Percentiles rank a stretch among this genome's conserved stretches.
Evolutionary conservation across 1,284 basidiomycete genomes (phyloP).

Genomic region (Coniophora puteana): DNA sequence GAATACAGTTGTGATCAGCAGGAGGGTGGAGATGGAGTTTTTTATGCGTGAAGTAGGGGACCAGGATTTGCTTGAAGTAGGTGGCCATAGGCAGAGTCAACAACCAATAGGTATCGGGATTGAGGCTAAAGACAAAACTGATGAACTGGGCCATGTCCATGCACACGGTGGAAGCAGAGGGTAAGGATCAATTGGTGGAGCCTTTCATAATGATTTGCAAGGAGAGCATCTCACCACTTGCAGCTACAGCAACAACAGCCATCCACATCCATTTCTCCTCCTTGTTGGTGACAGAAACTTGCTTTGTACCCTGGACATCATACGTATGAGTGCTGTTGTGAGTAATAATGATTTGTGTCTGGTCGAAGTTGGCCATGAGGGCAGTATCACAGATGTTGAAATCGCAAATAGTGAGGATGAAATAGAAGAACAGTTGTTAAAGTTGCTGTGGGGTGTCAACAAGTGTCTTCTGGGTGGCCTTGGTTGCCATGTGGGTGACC

Average conservation of each 20-base stretch:
- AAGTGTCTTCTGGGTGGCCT: neutral
- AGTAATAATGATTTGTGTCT: slow-evolving; percentile 29
- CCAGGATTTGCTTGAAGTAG: slow-evolving; percentile 29
- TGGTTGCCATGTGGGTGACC: neutral
- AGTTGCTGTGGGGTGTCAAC: neutral
- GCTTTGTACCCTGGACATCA: slow-evolving; percentile 24
- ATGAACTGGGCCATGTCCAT: slow-evolving; percentile 19
- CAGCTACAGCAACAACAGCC: slow-evolving; percentile 23
- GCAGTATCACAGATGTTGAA: slow-evolving; percentile 20
- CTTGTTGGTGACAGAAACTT: slow-evolving; percentile 26
- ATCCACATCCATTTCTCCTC: slow-evolving; percentile 37
- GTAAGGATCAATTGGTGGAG: slow-evolving; percentile 19
- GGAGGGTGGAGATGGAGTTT: slow-evolving; percentile 23
- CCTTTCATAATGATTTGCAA: slow-evolving; percentile 29
- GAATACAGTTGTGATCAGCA: slow-evolving; percentile 23
- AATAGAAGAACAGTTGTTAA: slow-evolving; percentile 17
- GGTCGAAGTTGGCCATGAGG: slow-evolving; percentile 35
- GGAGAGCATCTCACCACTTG: slow-evolving; percentile 25
- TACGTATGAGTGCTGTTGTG: slow-evolving; percentile 27
- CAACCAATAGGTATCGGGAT: slow-evolving; percentile 35
- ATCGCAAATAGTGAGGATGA: slow-evolving; percentile 25
- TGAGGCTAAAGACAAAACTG: slow-evolving; percentile 23
- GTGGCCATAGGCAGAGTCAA: slow-evolving; percentile 29
- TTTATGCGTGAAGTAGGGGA: slow-evolving; percentile 26
- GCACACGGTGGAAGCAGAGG: slow-evolving; percentile 11